phyloP scores from a whole-genome alignment of 352 stramenopile species.

The Pythium sp. region DNA sequence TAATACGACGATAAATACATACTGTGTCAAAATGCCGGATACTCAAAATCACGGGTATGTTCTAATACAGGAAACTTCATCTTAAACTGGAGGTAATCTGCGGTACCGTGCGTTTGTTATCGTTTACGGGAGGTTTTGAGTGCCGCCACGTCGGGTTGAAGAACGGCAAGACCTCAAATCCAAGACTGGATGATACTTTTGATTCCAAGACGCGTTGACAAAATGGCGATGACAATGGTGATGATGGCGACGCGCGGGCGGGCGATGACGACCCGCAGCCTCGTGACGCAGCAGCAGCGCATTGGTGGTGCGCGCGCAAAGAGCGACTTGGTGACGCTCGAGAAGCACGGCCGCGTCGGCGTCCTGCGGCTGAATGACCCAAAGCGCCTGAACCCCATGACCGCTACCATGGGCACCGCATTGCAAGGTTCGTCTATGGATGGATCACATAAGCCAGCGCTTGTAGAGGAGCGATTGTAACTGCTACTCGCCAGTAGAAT shows the following conservation, averaged over 20 bases:
- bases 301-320: conserved; percentile 19
- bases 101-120: background rate
- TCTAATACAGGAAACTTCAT: background rate
- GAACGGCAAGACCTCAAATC: conserved; percentile 5
- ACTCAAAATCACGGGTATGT: background rate
- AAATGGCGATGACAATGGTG: background rate
- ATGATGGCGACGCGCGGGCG: background rate
- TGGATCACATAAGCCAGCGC: background rate
- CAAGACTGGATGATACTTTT: background rate
- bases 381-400: conserved; percentile 87
- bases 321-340: conserved; percentile 47
- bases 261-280: background rate
- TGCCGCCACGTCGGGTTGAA: background rate
- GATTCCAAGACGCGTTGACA: background rate
- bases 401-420: conserved; percentile 71
- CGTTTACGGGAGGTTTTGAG: background rate
- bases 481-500: background rate
- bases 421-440: conserved; percentile 34
- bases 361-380: conserved; percentile 75
- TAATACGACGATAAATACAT: background rate
- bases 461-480: background rate
- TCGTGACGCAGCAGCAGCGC: background rate
- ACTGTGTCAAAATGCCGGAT: background rate
- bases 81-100: background rate
- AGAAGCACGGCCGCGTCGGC: conserved; percentile 41